Evolutionary conservation across 2,329 filamentous ascomycete species (phyloP), one percentile per base, ranked within the genome.

Genomic region (Cercospora sp.): DNA sequence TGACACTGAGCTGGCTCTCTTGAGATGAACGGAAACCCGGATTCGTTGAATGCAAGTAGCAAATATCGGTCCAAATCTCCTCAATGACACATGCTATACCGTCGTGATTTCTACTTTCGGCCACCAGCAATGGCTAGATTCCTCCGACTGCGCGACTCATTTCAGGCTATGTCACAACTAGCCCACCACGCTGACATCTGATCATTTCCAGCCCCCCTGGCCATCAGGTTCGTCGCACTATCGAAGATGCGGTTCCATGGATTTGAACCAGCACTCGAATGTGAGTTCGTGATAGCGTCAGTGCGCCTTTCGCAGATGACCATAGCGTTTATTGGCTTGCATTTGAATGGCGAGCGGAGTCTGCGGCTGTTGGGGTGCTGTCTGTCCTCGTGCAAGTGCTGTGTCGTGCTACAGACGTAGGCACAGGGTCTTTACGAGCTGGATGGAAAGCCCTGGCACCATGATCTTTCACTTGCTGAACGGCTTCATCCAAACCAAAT

Each of bases 401-500:
- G 24, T 9, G 49, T 55, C 12, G 24, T 55, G 49, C 13, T 26
- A 30, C 49, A 30, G 24, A 30, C 6, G 49, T 2, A 28, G 49
- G 49, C 49, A 28, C 12, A 55, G 12, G 5, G 49, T 55, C 49
- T 55, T 16, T 26, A 16, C 26, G 49, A 55, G 49, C 24, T 28
- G 49, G 24, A 30, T 4, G 24, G 5, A 16, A 30, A 16, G 16
- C 45, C 26, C 45, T 9, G 21, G 18, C 3, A 51, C 12, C 10
- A 13, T 28, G 12, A n/a, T 13, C 5, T 24, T 28, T 26, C 18
- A 13, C 3, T 32, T 34, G 16, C 55, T 59, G 12, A 24, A 18
- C 37, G 10, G n/a, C 12, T 24, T 69, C 55, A 69, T 16, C 63
- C 67, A 21, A 66, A 69, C 63, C 67, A 69, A 28, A 66, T 66